phyloP scores from a whole-genome alignment of 2,329 filamentous ascomycete species.

The Fusarium chlamydosporum region DNA sequence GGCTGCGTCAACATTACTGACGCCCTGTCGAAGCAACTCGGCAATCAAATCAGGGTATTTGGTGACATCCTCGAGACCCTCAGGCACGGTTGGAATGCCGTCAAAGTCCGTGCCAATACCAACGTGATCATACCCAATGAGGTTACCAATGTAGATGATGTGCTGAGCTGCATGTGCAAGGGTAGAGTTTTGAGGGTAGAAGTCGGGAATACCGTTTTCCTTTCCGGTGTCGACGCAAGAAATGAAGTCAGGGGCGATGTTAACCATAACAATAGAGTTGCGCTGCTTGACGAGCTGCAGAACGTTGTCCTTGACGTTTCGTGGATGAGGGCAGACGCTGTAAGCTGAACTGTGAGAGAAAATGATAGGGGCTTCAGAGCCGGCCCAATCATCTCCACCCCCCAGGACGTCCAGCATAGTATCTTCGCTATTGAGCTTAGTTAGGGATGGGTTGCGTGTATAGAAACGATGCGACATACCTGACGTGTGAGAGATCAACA shows the following conservation, averaged over 20 bases:
- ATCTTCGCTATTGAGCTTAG: constrained; percentile 66
- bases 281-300: constrained; percentile 80
- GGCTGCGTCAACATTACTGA: constrained; percentile 79
- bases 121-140: constrained; percentile 89
- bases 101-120: constrained; percentile 94
- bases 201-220: constrained; percentile 75
- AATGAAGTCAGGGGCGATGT: constrained; percentile 87
- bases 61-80: constrained; percentile 85
- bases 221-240: constrained; percentile 75
- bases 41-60: constrained; percentile 85
- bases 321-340: constrained; percentile 85
- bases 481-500: constrained; percentile 86
- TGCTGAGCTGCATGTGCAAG: constrained; percentile 84
- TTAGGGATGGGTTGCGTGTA: constrained; percentile 6
- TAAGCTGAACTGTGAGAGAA: constrained; percentile 91
- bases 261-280: constrained; percentile 89
- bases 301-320: constrained; percentile 90
- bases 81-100: constrained; percentile 75
- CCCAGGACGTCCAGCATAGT: constrained; percentile 89
- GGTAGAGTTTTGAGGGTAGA: constrained; percentile 77
- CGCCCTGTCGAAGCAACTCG: constrained; percentile 78
- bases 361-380: constrained; percentile 85
- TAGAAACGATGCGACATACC: constrained; percentile 45
- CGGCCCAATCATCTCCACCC: constrained; percentile 73
- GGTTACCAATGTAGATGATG: constrained; percentile 83